Percentiles rank a stretch among this genome's conserved stretches.
Evolutionary conservation across 2,329 filamentous ascomycete genomes (phyloP).

Genomic region (Microascus cirrosus): DNA sequence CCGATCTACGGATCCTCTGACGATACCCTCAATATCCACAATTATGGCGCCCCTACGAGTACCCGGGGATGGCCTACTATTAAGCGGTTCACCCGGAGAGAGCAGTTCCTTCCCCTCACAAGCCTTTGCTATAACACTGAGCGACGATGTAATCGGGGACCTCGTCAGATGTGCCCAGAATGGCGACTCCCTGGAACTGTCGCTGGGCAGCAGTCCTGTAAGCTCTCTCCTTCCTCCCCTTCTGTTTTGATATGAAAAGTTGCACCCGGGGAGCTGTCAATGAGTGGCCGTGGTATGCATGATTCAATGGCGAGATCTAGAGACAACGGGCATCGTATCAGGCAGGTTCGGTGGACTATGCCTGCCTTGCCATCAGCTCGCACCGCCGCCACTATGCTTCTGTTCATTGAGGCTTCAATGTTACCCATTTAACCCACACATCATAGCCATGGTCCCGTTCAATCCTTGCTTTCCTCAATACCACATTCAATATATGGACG

Average conservation of each 20-base stretch:
- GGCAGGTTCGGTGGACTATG: background rate
- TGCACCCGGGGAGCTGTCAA: background rate
- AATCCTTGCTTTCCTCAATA: background rate
- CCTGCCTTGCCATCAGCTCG: background rate
- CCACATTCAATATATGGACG: background rate
- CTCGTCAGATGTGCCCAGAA: constrained; percentile 50
- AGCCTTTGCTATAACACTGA: constrained; percentile 47
- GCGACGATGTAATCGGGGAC: constrained; percentile 46
- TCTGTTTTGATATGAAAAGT: background rate
- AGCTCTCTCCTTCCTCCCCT: constrained; percentile 19
- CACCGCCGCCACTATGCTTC: background rate
- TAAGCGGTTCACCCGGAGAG: constrained; percentile 37
- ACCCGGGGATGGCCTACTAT: constrained; percentile 44
- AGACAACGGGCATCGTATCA: background rate
- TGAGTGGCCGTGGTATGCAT: background rate
- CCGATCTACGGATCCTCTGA: background rate
- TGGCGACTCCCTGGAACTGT: constrained; percentile 44
- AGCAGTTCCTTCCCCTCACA: constrained; percentile 35
- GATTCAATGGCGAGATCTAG: background rate
- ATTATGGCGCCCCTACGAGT: constrained; percentile 34
- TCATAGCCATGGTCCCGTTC: background rate
- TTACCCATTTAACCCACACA: background rate
- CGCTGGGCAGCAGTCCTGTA: constrained; percentile 48
- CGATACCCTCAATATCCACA: background rate
- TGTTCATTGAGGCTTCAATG: background rate